Evolutionary conservation across 129 eudicot genomes (phyloP), one percentile per base, ranked within the genome.

Genomic region (Logfia minima): DNA sequence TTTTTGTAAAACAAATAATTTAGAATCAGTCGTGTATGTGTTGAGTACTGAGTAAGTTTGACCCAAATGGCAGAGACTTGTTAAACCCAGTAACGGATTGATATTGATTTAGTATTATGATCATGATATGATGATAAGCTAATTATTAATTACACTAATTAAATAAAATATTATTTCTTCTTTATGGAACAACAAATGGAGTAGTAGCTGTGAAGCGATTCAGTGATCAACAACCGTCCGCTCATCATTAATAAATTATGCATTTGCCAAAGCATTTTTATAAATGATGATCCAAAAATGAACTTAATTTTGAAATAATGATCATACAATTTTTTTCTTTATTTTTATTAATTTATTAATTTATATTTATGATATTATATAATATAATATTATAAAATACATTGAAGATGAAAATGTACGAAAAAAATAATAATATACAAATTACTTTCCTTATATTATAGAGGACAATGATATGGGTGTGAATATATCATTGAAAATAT

Each of bases 111-210:
- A 53, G 6, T 1, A 53, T 32, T 6, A 13, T 26, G 18, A 70
- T 14, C 10, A 45, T 70, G 28, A 21, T n/a, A 43, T 48, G 26
- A 14, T 19, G 68, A 21, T 58, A 8, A 34, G 16, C 19, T 19
- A 21, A 58, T 56, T 55, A 58, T 56, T 55, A 55, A 56, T n/a
- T 55, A n/a, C 35, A 72, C 0, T 16, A 13, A 18, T 13, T 16
- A 26, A 5, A 4, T 35, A 34, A 35, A 35, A 6, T 35, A 73
- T 7, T 58, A 59, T 23, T 32, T 72, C 11, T 22, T 59, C 37
- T 56, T 60, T 14, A 73, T 74, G 35, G 59, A 74, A 3, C 37
- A 37, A 5, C 77, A 73, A 73, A 73, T 73, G 77, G 68, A 58
- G 77, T 71, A 48, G 76, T 74, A 74, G 19, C 24, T 24, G 24